Evolutionary conservation across 73 alveolate genomes (phyloP).

Genomic region (Paramecium tetraurelia): DNA sequence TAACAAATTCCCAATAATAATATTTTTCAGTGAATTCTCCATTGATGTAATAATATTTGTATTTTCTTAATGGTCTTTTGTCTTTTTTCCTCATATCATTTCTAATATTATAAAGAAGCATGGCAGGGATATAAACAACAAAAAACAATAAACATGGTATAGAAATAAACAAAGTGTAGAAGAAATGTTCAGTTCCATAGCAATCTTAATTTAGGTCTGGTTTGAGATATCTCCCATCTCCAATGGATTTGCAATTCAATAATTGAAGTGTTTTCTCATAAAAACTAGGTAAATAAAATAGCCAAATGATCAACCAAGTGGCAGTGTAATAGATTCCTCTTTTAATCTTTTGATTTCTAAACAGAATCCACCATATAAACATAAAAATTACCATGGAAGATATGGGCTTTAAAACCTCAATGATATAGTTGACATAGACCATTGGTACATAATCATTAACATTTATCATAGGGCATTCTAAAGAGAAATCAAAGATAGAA

Average conservation of each 20-base stretch:
- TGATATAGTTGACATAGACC: neutral
- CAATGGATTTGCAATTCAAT: neutral
- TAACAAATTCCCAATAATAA: conserved; percentile 42
- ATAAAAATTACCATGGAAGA: neutral
- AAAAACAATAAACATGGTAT: conserved; percentile 3
- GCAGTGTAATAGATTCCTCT: neutral
- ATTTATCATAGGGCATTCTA: conserved; percentile 38
- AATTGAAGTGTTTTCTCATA: conserved; percentile 5
- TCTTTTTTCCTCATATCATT: neutral
- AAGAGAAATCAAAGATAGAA: neutral
- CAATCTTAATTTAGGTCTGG: conserved; percentile 19
- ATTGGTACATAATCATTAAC: neutral
- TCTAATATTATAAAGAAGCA: neutral
- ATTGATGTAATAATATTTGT: conserved; percentile 23
- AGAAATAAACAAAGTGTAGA: neutral
- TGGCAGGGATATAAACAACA: neutral
- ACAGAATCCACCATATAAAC: neutral
- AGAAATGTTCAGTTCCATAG: conserved; percentile 31
- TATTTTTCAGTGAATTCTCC: conserved; percentile 35
- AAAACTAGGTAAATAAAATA: conserved; percentile 6
- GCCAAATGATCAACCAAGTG: conserved; percentile 6
- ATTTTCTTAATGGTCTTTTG: neutral
- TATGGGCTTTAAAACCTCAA: neutral
- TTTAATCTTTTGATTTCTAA: conserved; percentile 9
- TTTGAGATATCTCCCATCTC: conserved; percentile 14